Conservation (phyloP, 2,329 filamentous ascomycete genomes). For the Ophiosphaerella herpotricha region DNA sequence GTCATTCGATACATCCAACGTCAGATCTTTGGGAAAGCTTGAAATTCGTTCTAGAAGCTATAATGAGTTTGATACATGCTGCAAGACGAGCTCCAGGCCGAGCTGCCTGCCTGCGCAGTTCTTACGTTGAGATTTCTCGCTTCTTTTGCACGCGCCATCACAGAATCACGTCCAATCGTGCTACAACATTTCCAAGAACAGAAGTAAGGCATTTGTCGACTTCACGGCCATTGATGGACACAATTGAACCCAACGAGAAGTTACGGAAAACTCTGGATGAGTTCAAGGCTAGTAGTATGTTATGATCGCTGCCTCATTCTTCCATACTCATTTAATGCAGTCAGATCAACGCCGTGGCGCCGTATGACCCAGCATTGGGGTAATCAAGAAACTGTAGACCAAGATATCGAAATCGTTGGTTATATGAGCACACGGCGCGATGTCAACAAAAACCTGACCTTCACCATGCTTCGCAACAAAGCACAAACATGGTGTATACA, state of each 20-base stretch:
- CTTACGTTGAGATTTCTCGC: conserved; percentile 42
- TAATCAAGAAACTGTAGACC: conserved; percentile 4
- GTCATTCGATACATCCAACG: neutral
- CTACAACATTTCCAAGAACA: conserved; percentile 11
- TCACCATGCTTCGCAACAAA: conserved; percentile 63
- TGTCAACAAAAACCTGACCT: conserved; percentile 70
- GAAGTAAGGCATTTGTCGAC: conserved; percentile 20
- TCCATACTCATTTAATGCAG: conserved; percentile 15
- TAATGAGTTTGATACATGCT: conserved; percentile 30
- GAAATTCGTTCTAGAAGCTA: neutral
- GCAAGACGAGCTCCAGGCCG: conserved; percentile 18
- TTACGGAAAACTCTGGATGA: conserved; percentile 30
- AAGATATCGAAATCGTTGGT: conserved; percentile 51
- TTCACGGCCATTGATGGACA: conserved; percentile 1
- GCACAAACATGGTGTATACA: conserved; percentile 54
- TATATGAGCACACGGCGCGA: conserved; percentile 73
- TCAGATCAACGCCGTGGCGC: conserved; percentile 15
- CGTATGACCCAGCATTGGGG: conserved; percentile 45
- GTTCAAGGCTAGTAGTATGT: conserved; percentile 41
- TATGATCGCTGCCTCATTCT: neutral
- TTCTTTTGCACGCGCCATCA: conserved; percentile 36
- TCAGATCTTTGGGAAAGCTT: neutral
- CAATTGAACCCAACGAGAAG: conserved; percentile 18
- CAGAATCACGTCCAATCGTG: conserved; percentile 25
- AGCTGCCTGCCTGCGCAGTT: conserved; percentile 27